Base-by-base conservation (phyloP, 441 rosid species). In the Adansonia grandidieri region DNA sequence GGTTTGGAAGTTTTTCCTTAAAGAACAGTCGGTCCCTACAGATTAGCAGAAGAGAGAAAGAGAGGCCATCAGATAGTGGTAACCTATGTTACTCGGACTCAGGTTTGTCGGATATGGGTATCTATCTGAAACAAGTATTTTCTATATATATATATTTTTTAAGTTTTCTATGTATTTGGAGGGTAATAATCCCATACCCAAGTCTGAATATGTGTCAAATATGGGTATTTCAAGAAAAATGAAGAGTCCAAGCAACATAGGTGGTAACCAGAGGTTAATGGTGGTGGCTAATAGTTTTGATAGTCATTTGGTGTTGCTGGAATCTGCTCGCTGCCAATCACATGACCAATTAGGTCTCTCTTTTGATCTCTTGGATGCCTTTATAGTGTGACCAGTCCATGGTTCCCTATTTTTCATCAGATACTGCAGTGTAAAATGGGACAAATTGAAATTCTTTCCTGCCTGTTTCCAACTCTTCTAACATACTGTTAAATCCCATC, bases 381-480 rank as follows among this genome's bases (percentile, higher is more conserved):
- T 9, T 22, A 50, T 37, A 2, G 58, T 6, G 42, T 9, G 73
- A 13, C 13, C 50, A 13, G 57, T 70, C 2, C 44, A 50, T 48
- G 58, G 56, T 50, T 70, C 74, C 14, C 44, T 50, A 13, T 14
- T 70, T 24, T 14, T 28, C 6, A 22, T 24, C 6, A 5, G 58
- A 13, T 70, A 9, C 60, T 13, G 7, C 7, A 28, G 8, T 19
- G 67, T 14, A 48, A 6, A 15, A 22, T 37, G 24, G 47, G 22
- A 71, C 61, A 22, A 50, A 70, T 11, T 71, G 74, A 51, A 50
- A 71, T 71, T 19, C 14, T 51, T n/a, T 71, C 60, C 45, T 71
- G 11, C 22, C 4, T 51, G 22, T 70, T 71, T 71, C 47, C 47
- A 5, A 71, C 60, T 50, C 51, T 15, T 11, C 3, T 4, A 71